Evolutionary conservation across 768 basidiomycete genomes (phyloP), one percentile per base, ranked within the genome.

Genomic region (Russula griseocarnosa): DNA sequence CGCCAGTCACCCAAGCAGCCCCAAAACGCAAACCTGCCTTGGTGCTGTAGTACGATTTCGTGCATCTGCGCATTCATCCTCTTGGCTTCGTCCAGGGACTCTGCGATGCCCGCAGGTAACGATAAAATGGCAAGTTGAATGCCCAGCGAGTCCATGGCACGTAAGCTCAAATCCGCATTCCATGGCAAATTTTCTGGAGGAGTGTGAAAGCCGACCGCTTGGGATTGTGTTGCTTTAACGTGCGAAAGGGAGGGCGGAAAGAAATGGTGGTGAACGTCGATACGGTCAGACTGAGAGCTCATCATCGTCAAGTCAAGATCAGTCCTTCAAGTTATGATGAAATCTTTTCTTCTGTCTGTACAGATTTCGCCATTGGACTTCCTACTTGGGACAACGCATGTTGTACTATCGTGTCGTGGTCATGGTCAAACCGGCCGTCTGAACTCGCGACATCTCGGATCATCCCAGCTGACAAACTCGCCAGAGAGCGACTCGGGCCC

Each of bases 231-330:
- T 30, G 70, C 73, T 68, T 88, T 86, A 65, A 79, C 65, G 52
- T 56, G 61, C 3, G 59, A 55, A 24, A 84, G 73, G 53, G 79
- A 76, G 18, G 79, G 71, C 3, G 86, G 80, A 69, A 90, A 89
- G 70, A 83, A 83, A 70, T 91, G 89, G 73, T 90, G 89, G 70
- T 92, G 89, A n/a, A 90, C 74, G 72, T 92, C 89, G 68, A 92
- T 71, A 56, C 72, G 67, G 1, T 40, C 16, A 7, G 22, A 22
- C 3, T 22, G 46, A 24, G 24, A 38, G 56, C 50, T 55, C 13
- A 56, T 38, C 40, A 52, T 52, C n/a, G 32, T n/a, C 28, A 52
- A 18, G 30, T 22, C 44, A 42, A 42, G 66, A 44, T 2, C 3
- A 32, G 1, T 8, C n/a, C 7, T 4, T 32, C 34, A 14, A 3